A percentile compares a stretch with the other conserved stretches of the same genome.
Conservation (phyloP, 306 rosid species). For the Casuarina equisetifolia region DNA sequence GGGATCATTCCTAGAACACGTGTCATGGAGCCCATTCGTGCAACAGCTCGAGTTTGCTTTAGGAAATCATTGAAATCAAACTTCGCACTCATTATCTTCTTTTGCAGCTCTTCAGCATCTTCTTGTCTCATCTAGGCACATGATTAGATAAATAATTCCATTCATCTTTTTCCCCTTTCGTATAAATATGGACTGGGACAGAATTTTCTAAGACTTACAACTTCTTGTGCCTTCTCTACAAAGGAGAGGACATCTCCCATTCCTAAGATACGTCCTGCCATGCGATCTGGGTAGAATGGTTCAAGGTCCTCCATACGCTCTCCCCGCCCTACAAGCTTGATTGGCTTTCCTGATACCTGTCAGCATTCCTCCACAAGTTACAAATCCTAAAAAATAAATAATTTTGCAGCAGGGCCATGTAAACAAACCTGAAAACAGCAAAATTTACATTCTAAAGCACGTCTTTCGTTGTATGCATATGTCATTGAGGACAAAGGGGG, state of each 20-base stretch:
- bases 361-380: not conserved
- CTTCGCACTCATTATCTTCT: conserved; percentile 97
- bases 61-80: conserved; percentile 96
- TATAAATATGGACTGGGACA: conserved; percentile 4
- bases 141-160: conserved; percentile 23
- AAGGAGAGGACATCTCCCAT: conserved; percentile 99
- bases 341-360: conserved; percentile 98
- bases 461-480: too few species aligned
- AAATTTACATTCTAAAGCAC: too few species aligned
- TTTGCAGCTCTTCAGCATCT: conserved; percentile 96
- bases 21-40: conserved; percentile 94
- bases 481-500: too few species aligned
- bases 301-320: conserved; percentile 99
- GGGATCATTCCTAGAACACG: conserved; percentile 99
- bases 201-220: conserved; percentile 54
- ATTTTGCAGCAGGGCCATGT: not conserved
- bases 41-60: conserved; percentile 94
- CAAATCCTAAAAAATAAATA: too few species aligned
- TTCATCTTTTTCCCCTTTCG: conserved; percentile 1
- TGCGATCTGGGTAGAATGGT: conserved; percentile 96
- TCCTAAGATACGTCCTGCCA: conserved; percentile 98
- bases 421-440: not conserved
- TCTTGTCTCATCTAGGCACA: conserved; percentile 78
- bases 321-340: conserved; percentile 96
- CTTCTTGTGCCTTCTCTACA: conserved; percentile 98